These are phyloP conservation scores for Phallus indusiatus DNA, from an alignment of 768 basidiomycete species.

Conservation along the genomic window DNA sequence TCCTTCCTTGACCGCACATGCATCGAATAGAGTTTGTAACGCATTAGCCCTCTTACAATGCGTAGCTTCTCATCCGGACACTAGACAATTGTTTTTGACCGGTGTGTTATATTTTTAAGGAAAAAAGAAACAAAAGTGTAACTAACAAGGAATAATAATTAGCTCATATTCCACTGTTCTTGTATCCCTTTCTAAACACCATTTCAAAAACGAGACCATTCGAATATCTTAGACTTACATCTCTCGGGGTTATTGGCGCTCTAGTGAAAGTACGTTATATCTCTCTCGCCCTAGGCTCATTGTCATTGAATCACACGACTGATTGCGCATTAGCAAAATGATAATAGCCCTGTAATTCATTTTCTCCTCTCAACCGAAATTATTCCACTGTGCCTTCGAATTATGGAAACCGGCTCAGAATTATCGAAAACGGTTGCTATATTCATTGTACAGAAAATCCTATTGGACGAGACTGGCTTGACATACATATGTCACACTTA, in stretches of 20 bases:
- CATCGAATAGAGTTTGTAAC: constrained; percentile 98
- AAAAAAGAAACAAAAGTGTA: background rate
- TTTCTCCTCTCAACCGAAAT: constrained; percentile 99
- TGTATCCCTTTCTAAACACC: constrained; percentile 98
- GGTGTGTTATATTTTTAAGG: constrained; percentile 40
- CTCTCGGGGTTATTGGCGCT: constrained; percentile 97
- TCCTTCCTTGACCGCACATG: constrained; percentile 92
- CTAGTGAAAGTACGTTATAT: constrained; percentile 74
- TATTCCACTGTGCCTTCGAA: constrained; percentile 96
- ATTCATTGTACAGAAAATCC: constrained; percentile 97
- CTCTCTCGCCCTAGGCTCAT: constrained; percentile 1
- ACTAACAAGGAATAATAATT: constrained; percentile 7
- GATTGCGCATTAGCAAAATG: constrained; percentile 70
- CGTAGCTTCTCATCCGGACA: constrained; percentile 95
- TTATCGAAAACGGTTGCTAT: constrained; percentile 98
- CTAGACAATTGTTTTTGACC: constrained; percentile 88
- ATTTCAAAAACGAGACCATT: constrained; percentile 99
- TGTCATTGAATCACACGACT: background rate
- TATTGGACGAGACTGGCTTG: constrained; percentile 93
- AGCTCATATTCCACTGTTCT: constrained; percentile 92
- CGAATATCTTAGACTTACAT: constrained; percentile 97
- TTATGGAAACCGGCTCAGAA: constrained; percentile 99
- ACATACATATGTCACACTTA: constrained; percentile 99
- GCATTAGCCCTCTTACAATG: constrained; percentile 96
- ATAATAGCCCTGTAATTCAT: constrained; percentile 98